Conservation (phyloP, 345 rosid genomes). For the Turritis glabra region DNA sequence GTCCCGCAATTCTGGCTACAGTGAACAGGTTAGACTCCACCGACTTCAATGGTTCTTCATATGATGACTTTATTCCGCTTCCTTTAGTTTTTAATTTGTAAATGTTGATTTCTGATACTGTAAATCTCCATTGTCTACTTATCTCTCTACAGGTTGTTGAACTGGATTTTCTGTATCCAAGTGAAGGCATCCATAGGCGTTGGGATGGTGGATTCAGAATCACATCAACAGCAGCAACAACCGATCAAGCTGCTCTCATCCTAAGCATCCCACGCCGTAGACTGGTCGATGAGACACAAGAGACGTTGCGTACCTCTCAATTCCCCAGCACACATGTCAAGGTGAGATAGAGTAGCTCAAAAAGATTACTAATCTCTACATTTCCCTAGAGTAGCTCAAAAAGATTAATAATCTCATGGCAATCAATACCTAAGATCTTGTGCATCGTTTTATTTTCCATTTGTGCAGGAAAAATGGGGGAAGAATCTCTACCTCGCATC, state of each 20-base stretch:
- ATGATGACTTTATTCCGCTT: background rate
- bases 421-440: background rate
- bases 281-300: slow-evolving; percentile 90
- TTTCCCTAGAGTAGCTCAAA: background rate
- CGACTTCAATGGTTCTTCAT: background rate
- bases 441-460: background rate
- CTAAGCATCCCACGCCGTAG: slow-evolving; percentile 83
- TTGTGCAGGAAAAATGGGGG: slow-evolving; percentile 81
- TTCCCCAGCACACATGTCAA: slow-evolving; percentile 96
- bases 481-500: slow-evolving; percentile 81
- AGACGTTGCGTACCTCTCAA: slow-evolving; percentile 89
- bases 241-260: slow-evolving; percentile 90
- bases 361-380: background rate
- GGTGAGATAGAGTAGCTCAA: slow-evolving; percentile 47
- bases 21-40: slow-evolving; percentile 68
- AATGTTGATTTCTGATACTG: background rate
- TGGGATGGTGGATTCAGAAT: slow-evolving; percentile 96
- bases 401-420: background rate
- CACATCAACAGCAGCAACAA: slow-evolving; percentile 91
- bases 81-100: background rate
- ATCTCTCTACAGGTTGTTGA: slow-evolving; percentile 71
- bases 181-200: slow-evolving; percentile 95
- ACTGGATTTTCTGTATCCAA: slow-evolving; percentile 97
- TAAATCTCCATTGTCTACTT: background rate
- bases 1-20: slow-evolving; percentile 97